phyloP scores from a whole-genome alignment of 2,329 filamentous ascomycete genomes.

The Colletotrichum echinochloae region DNA sequence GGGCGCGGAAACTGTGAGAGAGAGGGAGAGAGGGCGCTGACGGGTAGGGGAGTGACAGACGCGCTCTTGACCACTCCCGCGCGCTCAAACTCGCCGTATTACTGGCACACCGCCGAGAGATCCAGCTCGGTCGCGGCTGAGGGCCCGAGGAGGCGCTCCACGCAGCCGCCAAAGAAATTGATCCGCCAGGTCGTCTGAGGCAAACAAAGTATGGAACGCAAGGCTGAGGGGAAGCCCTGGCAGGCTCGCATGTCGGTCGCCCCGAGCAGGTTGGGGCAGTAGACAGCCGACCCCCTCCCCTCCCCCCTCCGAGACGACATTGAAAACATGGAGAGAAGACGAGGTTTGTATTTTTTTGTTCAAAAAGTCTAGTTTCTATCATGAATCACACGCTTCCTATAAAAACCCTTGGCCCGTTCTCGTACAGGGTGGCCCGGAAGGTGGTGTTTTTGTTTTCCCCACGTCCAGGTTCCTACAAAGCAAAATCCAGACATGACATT shows the following conservation, averaged over 20 bases:
- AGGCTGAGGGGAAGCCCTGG: not conserved
- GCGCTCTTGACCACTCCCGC: not conserved
- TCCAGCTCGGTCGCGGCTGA: not conserved
- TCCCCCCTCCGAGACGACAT: not conserved
- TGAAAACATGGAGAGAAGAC: slow-evolving; percentile 16
- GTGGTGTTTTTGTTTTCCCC: slow-evolving; percentile 15
- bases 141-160: not conserved
- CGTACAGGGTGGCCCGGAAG: slow-evolving; percentile 20
- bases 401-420: slow-evolving; percentile 1
- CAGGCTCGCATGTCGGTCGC: not conserved
- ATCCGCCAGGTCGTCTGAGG: not conserved
- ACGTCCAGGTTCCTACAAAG: slow-evolving; percentile 14
- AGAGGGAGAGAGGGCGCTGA: not conserved
- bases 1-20: too few relatives aligned
- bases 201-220: not conserved
- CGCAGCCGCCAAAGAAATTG: not conserved
- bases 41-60: not conserved
- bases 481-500: slow-evolving; percentile 32
- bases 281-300: too few relatives aligned
- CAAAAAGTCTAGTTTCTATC: slow-evolving; percentile 39
- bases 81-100: not conserved
- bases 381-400: slow-evolving; percentile 33
- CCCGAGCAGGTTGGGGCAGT: not conserved
- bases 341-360: slow-evolving; percentile 32
- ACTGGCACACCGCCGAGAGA: slow-evolving; percentile 16